Conservation (phyloP, 176 grass and related monocot genomes). For the Zoysia japonica region DNA sequence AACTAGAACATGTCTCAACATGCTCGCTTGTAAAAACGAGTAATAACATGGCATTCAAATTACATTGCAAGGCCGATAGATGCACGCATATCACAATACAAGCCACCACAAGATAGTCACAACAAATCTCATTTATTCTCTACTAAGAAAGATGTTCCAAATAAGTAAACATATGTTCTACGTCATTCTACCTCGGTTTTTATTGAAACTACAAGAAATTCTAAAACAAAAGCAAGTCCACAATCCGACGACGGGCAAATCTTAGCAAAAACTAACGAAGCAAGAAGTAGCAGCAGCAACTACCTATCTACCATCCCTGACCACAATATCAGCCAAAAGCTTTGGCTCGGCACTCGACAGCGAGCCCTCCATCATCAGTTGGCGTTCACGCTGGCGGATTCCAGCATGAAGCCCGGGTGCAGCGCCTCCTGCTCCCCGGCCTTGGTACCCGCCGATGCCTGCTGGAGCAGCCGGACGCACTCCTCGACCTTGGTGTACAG, state of each 20-base stretch:
- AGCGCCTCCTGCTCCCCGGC: constrained; percentile 49
- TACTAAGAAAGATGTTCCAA: constrained; percentile 11
- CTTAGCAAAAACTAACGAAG: constrained; percentile 24
- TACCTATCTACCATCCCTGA: constrained; percentile 23
- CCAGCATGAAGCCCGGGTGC: constrained; percentile 41
- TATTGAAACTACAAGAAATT: constrained; percentile 2
- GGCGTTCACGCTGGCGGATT: constrained; percentile 45
- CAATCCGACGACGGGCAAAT: constrained; percentile 7
- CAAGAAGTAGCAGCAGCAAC: background rate
- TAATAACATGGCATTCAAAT: too few species aligned
- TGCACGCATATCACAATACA: too few species aligned
- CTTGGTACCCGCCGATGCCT: constrained; percentile 36
- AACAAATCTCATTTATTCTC: constrained; percentile 13
- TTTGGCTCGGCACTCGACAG: background rate
- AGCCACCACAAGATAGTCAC: background rate
- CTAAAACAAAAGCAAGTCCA: constrained; percentile 28
- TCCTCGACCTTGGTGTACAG: constrained; percentile 61
- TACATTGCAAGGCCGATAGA: too few species aligned
- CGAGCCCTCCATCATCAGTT: constrained; percentile 26
- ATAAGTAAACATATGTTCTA: constrained; percentile 13
- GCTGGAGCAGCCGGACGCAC: constrained; percentile 49
- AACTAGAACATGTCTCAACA: background rate
- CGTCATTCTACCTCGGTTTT: constrained; percentile 20
- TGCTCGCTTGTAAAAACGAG: background rate
- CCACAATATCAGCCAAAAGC: background rate